Percentiles rank a stretch among this genome's conserved stretches.
Conservation (phyloP, 257 asterid species). For the Salvia splendens region DNA sequence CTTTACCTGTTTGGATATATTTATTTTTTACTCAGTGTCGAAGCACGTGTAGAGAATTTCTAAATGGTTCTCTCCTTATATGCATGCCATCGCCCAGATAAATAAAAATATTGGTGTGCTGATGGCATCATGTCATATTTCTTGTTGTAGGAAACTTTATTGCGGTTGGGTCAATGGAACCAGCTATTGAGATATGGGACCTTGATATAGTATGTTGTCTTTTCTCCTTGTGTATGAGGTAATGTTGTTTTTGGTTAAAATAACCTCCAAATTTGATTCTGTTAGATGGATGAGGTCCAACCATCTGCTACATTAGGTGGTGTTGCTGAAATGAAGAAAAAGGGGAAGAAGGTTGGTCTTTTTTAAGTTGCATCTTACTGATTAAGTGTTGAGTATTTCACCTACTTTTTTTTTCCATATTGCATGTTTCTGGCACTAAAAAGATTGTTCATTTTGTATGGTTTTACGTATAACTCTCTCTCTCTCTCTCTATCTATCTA, state of each 20-base stretch:
- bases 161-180: slow-evolving; percentile 93
- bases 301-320: slow-evolving; percentile 87
- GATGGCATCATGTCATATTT: slow-evolving; percentile 24
- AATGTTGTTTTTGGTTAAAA: neutral
- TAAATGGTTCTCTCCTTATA: neutral
- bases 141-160: slow-evolving; percentile 71
- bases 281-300: slow-evolving; percentile 84
- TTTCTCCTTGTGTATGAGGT: slow-evolving; percentile 9
- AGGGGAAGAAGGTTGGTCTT: slow-evolving; percentile 68
- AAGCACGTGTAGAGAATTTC: neutral
- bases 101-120: neutral
- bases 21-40: neutral
- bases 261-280: slow-evolving; percentile 29
- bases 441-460: slow-evolving; percentile 1
- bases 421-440: slow-evolving; percentile 1
- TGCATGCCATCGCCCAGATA: neutral
- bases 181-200: slow-evolving; percentile 93
- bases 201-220: slow-evolving; percentile 72
- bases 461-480: slow-evolving; percentile 17
- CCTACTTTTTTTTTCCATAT: neutral
- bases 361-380: neutral
- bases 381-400: slow-evolving; percentile 1
- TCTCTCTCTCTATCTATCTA: slow-evolving; percentile 17
- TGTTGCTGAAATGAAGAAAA: slow-evolving; percentile 62
- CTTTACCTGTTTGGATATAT: neutral